Percentiles rank a stretch among this genome's conserved stretches.
phyloP scores from a whole-genome alignment of 306 rosid species.

The Morella rubra region DNA sequence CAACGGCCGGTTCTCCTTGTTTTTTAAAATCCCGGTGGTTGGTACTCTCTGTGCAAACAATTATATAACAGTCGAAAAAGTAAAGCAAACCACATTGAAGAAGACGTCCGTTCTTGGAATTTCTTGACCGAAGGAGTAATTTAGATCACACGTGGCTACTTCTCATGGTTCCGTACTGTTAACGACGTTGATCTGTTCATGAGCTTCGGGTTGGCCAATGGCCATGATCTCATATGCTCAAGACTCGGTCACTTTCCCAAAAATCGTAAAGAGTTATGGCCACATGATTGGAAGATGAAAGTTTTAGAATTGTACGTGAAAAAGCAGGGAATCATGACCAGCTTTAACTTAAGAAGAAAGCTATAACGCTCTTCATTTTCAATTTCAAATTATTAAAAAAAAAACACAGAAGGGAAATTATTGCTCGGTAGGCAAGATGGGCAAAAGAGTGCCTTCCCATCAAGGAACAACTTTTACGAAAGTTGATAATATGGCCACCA shows the following conservation, averaged over 20 bases:
- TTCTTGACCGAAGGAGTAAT: background rate
- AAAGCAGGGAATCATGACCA: too few relatives aligned
- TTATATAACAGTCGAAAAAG: background rate
- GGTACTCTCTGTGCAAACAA: background rate
- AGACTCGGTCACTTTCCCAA: too few relatives aligned
- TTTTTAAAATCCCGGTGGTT: background rate
- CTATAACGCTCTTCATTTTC: too few relatives aligned
- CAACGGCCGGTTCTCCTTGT: background rate
- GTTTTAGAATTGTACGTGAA: too few relatives aligned
- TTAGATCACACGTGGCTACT: background rate
- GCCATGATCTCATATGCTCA: too few relatives aligned
- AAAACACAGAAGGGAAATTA: background rate
- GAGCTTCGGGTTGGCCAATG: too few relatives aligned
- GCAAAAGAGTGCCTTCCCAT: conserved; percentile 16
- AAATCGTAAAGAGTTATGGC: too few relatives aligned
- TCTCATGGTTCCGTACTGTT: background rate
- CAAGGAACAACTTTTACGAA: conserved; percentile 31
- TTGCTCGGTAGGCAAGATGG: background rate
- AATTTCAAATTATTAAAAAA: too few relatives aligned
- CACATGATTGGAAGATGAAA: too few relatives aligned
- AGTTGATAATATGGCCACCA: background rate
- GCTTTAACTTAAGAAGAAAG: too few relatives aligned
- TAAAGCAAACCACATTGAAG: background rate
- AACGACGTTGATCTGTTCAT: background rate
- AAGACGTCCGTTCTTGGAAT: background rate